Conservation (phyloP, 805 yeast genomes). For the Cyberlindnera nakhonratchasimensis region DNA sequence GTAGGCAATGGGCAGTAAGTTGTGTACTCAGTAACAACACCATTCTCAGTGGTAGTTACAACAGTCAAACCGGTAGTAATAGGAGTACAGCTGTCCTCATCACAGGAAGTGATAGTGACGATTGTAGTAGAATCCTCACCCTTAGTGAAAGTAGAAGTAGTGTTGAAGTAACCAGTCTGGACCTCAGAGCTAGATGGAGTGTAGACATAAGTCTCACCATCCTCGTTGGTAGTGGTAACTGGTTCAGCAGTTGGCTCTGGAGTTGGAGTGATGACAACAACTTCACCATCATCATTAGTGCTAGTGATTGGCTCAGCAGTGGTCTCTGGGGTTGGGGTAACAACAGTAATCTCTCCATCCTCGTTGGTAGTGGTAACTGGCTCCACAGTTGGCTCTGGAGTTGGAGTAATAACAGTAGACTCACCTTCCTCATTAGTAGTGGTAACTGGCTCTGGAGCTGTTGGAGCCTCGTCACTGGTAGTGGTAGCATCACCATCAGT, state of each 20-base stretch:
- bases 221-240: too few species aligned
- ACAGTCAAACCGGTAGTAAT: constrained; percentile 30
- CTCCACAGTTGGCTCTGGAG: too few species aligned
- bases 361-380: constrained; percentile 12
- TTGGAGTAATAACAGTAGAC: constrained; percentile 3
- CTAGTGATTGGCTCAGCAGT: constrained; percentile 15
- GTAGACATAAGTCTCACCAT: too few species aligned
- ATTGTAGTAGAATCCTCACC: constrained; percentile 11
- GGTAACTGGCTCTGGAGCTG: neutral
- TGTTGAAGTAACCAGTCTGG: constrained; percentile 14
- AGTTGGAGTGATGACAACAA: neutral
- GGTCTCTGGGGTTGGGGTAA: neutral
- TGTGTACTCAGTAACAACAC: constrained; percentile 27
- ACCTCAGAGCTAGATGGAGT: too few species aligned
- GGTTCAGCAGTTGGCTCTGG: too few species aligned
- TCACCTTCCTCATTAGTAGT: constrained; percentile 3
- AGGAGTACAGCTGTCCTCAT: constrained; percentile 24
- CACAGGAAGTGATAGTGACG: constrained; percentile 27
- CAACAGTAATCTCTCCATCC: neutral
- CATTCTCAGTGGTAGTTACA: constrained; percentile 7
- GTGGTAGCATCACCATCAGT: constrained; percentile 4
- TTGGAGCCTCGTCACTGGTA: constrained; percentile 2
- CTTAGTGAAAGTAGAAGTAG: constrained; percentile 22
- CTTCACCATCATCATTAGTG: neutral
- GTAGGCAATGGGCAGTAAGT: constrained; percentile 16